Percentiles rank a stretch among this genome's conserved stretches.
Evolutionary conservation across 1,139 yeast genomes (phyloP).

Genomic region (Hemisphaericaspora lyxosophila): DNA sequence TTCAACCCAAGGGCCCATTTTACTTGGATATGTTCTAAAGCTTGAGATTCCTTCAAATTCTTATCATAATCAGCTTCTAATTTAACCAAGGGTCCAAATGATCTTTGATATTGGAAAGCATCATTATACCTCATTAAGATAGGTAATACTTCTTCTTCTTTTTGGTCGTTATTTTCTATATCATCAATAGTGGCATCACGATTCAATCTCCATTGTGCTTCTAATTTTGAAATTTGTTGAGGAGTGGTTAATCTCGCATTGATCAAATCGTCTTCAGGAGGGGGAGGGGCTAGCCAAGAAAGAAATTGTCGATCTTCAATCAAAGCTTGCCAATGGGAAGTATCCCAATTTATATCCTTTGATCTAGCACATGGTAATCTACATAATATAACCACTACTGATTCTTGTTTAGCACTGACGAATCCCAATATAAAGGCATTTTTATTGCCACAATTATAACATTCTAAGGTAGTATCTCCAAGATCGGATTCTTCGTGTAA

Average conservation of each 20-base stretch:
- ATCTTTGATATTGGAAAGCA: constrained; percentile 82
- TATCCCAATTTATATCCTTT: constrained; percentile 80
- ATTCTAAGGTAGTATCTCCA: constrained; percentile 83
- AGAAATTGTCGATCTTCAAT: constrained; percentile 78
- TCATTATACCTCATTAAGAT: constrained; percentile 76
- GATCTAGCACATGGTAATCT: constrained; percentile 86
- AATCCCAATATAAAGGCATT: constrained; percentile 84
- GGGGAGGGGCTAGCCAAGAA: constrained; percentile 75
- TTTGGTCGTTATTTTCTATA: constrained; percentile 46
- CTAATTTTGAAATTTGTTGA: constrained; percentile 70
- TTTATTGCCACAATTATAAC: constrained; percentile 85
- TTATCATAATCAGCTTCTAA: constrained; percentile 81
- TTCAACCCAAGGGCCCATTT: constrained; percentile 73
- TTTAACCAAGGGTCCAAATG: constrained; percentile 81
- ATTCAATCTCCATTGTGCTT: constrained; percentile 77
- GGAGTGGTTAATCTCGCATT: constrained; percentile 56
- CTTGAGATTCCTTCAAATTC: constrained; percentile 73
- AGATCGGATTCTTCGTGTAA: constrained; percentile 79
- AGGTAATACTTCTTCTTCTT: constrained; percentile 60
- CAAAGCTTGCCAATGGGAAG: constrained; percentile 83
- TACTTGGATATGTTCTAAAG: constrained; percentile 70
- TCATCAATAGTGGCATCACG: constrained; percentile 68
- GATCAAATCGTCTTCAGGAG: constrained; percentile 62
- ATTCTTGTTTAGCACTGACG: constrained; percentile 83
- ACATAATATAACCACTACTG: constrained; percentile 84